Base-by-base conservation (phyloP, 2,329 filamentous ascomycete species). In the Fusarium coffeatum region DNA sequence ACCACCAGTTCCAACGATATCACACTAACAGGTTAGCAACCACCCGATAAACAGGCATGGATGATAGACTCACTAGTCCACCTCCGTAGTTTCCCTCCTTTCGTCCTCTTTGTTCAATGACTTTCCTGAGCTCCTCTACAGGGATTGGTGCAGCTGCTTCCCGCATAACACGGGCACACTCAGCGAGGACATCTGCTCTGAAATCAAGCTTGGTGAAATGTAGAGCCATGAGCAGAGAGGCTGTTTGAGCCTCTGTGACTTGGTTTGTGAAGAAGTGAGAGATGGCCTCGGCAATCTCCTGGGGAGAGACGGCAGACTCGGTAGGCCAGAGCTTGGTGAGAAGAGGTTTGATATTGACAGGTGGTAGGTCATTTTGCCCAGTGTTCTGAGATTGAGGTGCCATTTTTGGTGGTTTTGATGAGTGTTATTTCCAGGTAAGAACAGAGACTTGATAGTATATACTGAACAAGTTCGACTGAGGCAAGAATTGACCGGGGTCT, bases 1-100 rank as follows among this genome's bases (percentile, higher is more conserved):
- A 77, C 96, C 96, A 72, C 96, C 96, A 10, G 96, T 99, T 73
- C 96, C 96, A 62, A 99, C 96, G 78, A 99, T 98, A 80, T 99
- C 96, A 79, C 94, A 90, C 84, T 89, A 10, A 47, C 12, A 32
- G 18, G 23, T 76, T 43, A 75, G 55, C 43, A 53, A 28, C 22
- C 18, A 23, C 11, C 25, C 25, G 23, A 25, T 49, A n/a, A 43
- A 46, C 7, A 18, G 22, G 18, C 27, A 47, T 47, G 25, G 30
- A 37, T 15, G 12, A 16, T 15, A 41, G 30, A 47, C 90, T 82
- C 84, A 97, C 93, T 78, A 99, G 82, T 7, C 95, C 95, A 68
- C 96, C 96, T 13, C 83, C 78, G 79, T 99, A 99, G 11, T 81
- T 82, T 10, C 94, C 94, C 76, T 93, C 90, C 56, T 86, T 86